Base-by-base conservation (phyloP, 257 asterid species). In the Scutellaria barbata region DNA sequence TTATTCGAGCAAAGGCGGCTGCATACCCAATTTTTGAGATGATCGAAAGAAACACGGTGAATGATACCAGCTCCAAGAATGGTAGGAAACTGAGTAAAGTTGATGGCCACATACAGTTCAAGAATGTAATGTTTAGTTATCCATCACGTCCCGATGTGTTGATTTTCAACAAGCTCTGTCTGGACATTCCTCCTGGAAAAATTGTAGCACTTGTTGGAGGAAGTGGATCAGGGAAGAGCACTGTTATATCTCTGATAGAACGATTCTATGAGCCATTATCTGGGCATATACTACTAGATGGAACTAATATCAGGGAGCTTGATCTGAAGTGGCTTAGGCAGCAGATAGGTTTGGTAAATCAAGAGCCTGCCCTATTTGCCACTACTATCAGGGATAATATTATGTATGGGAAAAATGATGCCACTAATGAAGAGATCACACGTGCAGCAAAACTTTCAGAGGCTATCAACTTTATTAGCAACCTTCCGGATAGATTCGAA, bases 171-270 rank as follows among this genome's bases (percentile, higher is more conserved):
- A 86, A 84, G 70, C 77, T 95, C 16, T 72, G 81, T 41, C 84
- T 95, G 39, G 92, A 95, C 45, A 86, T 95, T 69, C 97, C 97
- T 25, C 75, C 97, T 0, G 99, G 99, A 7, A 95, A 89, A 80
- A 85, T 92, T 35, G 88, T 95, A 14, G 99, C 99, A 2, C 92
- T 95, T 37, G 98, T 95, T 8, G 99, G 99, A 63, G 98, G 96
- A 40, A 95, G 99, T 75, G 99, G 99, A 25, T 95, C 97, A 0
- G 98, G 99, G 68, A 95, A 95, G 84, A 92, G 99, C 88, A 95
- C 98, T 0, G 90, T 95, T 39, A 84, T 95, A 69, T 92, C 99
- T 35, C 58, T 95, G 82, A 95, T 95, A 41, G 97, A 95, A 75
- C 96, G 99, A 10, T 92, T 95, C 80, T 95, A 95, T 30, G 97